Conservation (phyloP, 1,284 basidiomycete genomes). For the Apiotrichum porosum region DNA sequence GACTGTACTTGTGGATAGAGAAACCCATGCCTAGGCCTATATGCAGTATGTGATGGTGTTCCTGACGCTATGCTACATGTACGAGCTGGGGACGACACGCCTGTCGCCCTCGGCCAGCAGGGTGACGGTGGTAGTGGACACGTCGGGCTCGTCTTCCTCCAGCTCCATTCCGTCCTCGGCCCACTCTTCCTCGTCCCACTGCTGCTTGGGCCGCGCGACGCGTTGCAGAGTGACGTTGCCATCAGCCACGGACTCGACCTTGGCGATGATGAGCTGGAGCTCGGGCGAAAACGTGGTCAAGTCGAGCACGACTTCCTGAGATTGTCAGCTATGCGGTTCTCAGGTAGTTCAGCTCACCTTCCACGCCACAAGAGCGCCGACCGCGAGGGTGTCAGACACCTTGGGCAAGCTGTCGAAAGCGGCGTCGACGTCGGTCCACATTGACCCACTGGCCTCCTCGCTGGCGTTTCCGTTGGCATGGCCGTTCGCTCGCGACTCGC, state of each 20-base stretch:
- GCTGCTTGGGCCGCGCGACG: background rate
- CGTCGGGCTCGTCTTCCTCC: background rate
- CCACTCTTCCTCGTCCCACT: conserved; percentile 2
- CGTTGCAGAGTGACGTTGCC: background rate
- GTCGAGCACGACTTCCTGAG: conserved; percentile 36
- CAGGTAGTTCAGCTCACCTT: conserved; percentile 23
- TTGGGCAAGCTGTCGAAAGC: conserved; percentile 15
- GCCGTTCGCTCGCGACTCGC: conserved; percentile 3
- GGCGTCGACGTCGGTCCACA: conserved; percentile 4
- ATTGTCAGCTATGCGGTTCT: background rate
- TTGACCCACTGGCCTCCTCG: conserved; percentile 5
- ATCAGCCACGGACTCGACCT: conserved; percentile 6
- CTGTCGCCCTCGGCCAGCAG: background rate
- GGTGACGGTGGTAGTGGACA: no score
- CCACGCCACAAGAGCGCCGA: conserved; percentile 25
- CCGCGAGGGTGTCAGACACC: no score
- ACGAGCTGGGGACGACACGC: background rate
- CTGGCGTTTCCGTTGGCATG: conserved; percentile 2
- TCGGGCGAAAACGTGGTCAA: conserved; percentile 35
- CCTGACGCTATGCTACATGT: no score
- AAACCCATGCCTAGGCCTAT: no score
- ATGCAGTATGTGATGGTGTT: background rate
- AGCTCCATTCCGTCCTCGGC: background rate
- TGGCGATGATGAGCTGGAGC: conserved; percentile 25
- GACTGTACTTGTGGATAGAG: background rate